These are phyloP conservation scores for Cyanophora paradoxa DNA, from an alignment of 78 protist genomes.

Conservation along the genomic window DNA sequence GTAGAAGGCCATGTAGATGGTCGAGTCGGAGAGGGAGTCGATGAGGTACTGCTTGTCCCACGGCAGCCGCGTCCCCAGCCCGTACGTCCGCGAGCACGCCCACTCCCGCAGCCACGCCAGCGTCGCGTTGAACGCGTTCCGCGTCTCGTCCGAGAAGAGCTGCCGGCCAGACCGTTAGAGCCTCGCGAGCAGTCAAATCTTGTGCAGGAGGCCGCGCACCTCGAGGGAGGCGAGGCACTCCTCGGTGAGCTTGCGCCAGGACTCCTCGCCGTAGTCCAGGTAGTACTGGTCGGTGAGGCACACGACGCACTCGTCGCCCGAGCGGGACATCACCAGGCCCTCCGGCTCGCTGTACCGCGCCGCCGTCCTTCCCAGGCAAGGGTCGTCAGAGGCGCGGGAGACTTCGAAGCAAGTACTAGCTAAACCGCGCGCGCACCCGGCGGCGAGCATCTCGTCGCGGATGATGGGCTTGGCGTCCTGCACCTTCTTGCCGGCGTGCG, in stretches of 20 bases:
- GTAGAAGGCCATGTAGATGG: slow-evolving; percentile 99
- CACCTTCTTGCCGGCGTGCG: slow-evolving; percentile 32
- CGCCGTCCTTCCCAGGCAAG: no score
- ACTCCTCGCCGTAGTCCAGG: slow-evolving; percentile 90
- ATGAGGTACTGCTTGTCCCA: slow-evolving; percentile 84
- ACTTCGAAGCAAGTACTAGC: no score
- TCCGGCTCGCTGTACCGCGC: slow-evolving; percentile 92
- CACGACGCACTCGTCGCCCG: slow-evolving; percentile 92
- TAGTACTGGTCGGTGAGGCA: slow-evolving; percentile 96
- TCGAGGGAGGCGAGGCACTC: slow-evolving; percentile 14
- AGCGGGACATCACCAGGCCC: slow-evolving; percentile 83
- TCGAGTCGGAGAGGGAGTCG: slow-evolving; percentile 98
- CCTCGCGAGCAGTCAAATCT: no score
- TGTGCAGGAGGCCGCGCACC: no score
- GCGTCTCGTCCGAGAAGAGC: slow-evolving; percentile 21
- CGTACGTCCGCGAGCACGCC: slow-evolving; percentile 98
- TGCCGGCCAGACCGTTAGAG: no score
- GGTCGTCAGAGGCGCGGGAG: no score
- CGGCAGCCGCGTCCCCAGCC: slow-evolving; percentile 97
- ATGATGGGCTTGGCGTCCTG: slow-evolving; percentile 78
- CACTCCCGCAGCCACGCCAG: slow-evolving; percentile 84
- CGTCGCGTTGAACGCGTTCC: slow-evolving; percentile 40
- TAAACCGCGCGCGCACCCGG: no score
- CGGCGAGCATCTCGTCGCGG: slow-evolving; percentile 51
- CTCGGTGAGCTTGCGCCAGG: no score